Evolutionary conservation across 139 green algal genomes (phyloP).

Genomic region (Chlorella sp.): DNA sequence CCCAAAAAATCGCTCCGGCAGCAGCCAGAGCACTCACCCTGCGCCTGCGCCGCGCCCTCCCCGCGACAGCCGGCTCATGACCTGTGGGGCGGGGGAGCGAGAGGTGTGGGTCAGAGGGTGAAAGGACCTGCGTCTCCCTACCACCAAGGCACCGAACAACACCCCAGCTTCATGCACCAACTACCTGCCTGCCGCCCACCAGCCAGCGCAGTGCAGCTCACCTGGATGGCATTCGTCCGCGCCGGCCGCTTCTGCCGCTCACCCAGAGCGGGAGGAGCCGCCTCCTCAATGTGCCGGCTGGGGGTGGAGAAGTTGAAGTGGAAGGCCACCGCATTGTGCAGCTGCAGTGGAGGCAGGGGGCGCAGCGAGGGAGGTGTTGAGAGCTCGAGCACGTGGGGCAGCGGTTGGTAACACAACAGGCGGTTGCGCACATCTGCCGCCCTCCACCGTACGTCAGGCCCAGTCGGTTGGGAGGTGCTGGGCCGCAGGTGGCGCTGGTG

Average conservation of each 20-base stretch:
- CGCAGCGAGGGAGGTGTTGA: neutral
- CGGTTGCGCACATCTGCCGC: no score
- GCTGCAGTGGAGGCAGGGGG: neutral
- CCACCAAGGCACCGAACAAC: no score
- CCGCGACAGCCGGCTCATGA: conserved; percentile 31
- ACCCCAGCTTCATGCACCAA: no score
- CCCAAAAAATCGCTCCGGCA: no score
- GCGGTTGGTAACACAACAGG: no score
- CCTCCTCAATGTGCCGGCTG: conserved; percentile 3
- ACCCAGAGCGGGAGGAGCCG: conserved; percentile 18
- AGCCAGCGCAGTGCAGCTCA: neutral
- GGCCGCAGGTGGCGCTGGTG: neutral
- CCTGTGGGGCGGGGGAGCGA: neutral
- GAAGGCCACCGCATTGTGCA: conserved; percentile 43
- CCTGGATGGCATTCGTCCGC: conserved; percentile 10
- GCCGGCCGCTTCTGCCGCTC: conserved; percentile 20
- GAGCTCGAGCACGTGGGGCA: neutral
- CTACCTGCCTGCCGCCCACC: no score
- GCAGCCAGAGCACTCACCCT: neutral
- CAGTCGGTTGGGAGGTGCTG: no score
- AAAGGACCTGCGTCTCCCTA: no score
- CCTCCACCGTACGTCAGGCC: neutral
- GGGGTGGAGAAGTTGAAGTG: conserved; percentile 60
- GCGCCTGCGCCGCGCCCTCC: neutral
- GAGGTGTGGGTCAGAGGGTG: no score